Base-by-base conservation (phyloP, 2,329 filamentous ascomycete species). In the Bipolaris oryzae region DNA sequence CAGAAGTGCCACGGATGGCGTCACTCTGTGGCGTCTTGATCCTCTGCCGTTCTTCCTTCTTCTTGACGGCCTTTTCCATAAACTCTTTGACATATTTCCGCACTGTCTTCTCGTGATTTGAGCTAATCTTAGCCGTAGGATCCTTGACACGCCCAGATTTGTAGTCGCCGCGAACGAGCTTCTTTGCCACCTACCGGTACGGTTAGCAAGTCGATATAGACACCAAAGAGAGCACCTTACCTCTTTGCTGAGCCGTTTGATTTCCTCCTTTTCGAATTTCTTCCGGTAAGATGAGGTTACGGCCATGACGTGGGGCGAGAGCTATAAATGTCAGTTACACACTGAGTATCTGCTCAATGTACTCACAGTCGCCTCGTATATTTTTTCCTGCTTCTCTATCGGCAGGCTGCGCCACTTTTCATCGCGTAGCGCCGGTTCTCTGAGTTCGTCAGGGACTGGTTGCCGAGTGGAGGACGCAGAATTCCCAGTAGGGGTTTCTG, bases 311-410 rank as follows among this genome's bases (percentile, higher is more conserved):
- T 92, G 87, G 5, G 92, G 92, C 71, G 89, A 91, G 6, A 97
- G 82, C 92, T 95, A 63, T 5, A 20, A 31, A 37, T 25, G 57
- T 70, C 60, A 68, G 58, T 20, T 3, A 11, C 21, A 21, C 1
- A 44, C 13, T 7, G 43, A 15, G 9, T 10, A 3, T 34, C 3
- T 3, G 3, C 34, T 7, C 10, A 2, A 23, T 20, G 38, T 33
- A 80, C 90, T 75, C 82, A 96, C 92, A 49, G 92, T 96, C 72
- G 93, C 93, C 76, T 97, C 93, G 69, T 97, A 98, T 2, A 96
- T 83, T 79, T 92, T 96, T 85, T 92, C 96, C 77, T 95, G 91
- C 78, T 97, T 97, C 63, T 97, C 93, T 64, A 87, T 74, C 1
- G 88, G 81, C 31, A 88, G 74, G 57, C 82, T 84, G 53, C 86